A percentile compares a stretch with the other conserved stretches of the same genome.
These are phyloP conservation scores for Strobilomyces confusus DNA, from an alignment of 768 basidiomycete species.

Conservation along the genomic window DNA sequence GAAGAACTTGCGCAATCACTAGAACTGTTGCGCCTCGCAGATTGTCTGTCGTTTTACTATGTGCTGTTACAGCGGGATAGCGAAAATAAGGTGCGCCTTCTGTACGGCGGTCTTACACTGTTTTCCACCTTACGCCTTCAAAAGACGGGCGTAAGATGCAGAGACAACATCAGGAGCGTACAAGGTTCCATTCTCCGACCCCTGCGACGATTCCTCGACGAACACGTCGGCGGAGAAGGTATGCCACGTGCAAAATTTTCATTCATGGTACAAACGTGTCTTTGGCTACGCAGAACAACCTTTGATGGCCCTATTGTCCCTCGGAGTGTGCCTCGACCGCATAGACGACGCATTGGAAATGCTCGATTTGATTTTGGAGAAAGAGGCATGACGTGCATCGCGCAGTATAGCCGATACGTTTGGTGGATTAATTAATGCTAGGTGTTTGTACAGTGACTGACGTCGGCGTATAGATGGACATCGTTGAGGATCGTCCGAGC, in stretches of 20 bases:
- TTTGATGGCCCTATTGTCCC: constrained; percentile 32
- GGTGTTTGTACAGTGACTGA: neutral
- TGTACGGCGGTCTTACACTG: neutral
- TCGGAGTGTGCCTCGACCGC: constrained; percentile 48
- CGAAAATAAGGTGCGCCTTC: constrained; percentile 46
- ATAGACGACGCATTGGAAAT: constrained; percentile 38
- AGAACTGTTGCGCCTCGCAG: constrained; percentile 60
- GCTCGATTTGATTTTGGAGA: constrained; percentile 5
- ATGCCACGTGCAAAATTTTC: neutral
- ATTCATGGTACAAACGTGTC: neutral
- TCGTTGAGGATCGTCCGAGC: constrained; percentile 1
- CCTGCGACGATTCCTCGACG: constrained; percentile 35
- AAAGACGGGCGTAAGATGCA: constrained; percentile 52
- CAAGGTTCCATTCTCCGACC: constrained; percentile 45
- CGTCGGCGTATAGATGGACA: neutral
- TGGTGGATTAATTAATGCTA: constrained; percentile 14
- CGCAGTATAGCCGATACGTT: neutral
- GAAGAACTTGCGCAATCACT: constrained; percentile 49
- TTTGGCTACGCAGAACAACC: constrained; percentile 20
- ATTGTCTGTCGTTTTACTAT: constrained; percentile 69
- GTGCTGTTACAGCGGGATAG: constrained; percentile 56
- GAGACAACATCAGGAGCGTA: constrained; percentile 40
- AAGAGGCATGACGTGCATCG: neutral
- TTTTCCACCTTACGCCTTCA: neutral
- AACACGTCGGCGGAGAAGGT: constrained; percentile 34